Base-by-base conservation (phyloP, 805 yeast genomes). In the Hagleromyces aurorensis region DNA sequence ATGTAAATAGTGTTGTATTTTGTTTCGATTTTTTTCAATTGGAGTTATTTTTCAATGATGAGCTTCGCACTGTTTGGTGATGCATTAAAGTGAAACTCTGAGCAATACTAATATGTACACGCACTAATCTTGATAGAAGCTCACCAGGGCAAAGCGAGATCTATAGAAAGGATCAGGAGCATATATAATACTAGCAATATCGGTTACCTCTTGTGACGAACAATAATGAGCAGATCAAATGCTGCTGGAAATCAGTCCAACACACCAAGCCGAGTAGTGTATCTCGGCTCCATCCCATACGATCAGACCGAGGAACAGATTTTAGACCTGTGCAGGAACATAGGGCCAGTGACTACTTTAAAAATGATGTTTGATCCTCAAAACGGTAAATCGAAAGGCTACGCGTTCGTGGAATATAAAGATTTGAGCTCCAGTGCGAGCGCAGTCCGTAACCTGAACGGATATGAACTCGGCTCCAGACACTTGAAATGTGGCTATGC, bases 221-320 rank as follows among this genome's bases (percentile, higher is more conserved):
- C n/a, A n/a, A 25, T 10, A 19, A 39, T 33, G 39, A 43, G 27
- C 30, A 38, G 45, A 31, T 36, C 40, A 21, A 19, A 27, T 13
- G 34, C 36, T 21, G 28, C 23, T 7, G 30, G 34, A 22, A 15
- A 27, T 4, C 48, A 46, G 26, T 47, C 44, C 27, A 47, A 55
- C 23, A 43, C 46, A n/a, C 58, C 57, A 12, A 46, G 57, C 4
- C 38, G 57, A 34, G 72, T 70, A 19, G 79, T 85, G 3, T 81
- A 81, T 46, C 72, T 87, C 23, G 94, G 95, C 3, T 78, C 84
- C 10, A 81, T 89, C 21, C 97, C 97, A 1, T 85, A 77, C 51
- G 96, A 89, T 48, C 85, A 82, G 49, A 82, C 96, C 0, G 97
- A 89, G 52, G 94, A 85, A 45, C 96, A 87, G 54, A 78, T 89